These are phyloP conservation scores for Friedmanniomyces endolithicus DNA, from an alignment of 495 filamentous ascomycete species.

Conservation along the genomic window DNA sequence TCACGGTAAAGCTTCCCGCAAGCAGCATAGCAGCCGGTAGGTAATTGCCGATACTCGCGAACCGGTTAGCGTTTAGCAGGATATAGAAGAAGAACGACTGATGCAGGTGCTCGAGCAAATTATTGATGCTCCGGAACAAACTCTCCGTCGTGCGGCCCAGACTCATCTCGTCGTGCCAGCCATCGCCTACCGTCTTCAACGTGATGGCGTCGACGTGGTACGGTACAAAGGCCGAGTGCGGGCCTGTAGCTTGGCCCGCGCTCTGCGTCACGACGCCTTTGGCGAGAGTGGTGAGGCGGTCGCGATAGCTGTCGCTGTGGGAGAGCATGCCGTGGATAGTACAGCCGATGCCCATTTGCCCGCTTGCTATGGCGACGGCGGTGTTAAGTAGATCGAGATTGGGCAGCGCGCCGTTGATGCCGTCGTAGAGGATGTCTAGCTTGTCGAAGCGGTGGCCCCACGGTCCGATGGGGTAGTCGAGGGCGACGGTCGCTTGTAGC, in stretches of 20 bases:
- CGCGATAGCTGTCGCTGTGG: constrained; percentile 69
- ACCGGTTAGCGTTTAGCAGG: constrained; percentile 75
- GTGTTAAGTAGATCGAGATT: constrained; percentile 96
- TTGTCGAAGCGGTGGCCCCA: constrained; percentile 70
- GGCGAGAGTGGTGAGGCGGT: constrained; percentile 77
- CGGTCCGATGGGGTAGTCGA: constrained; percentile 64
- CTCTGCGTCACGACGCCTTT: constrained; percentile 89
- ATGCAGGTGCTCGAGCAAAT: constrained; percentile 89
- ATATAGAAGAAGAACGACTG: constrained; percentile 99
- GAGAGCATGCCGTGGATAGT: constrained; percentile 76
- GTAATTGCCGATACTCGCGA: constrained; percentile 97
- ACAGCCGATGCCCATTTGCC: constrained; percentile 81
- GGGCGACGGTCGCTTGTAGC: constrained; percentile 78
- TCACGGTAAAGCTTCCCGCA: constrained; percentile 88
- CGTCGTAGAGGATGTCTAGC: constrained; percentile 86
- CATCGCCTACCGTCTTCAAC: constrained; percentile 73
- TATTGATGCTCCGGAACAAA: constrained; percentile 83
- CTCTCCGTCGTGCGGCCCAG: constrained; percentile 82
- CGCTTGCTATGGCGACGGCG: constrained; percentile 70
- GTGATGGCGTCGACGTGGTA: constrained; percentile 97
- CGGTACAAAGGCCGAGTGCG: constrained; percentile 90
- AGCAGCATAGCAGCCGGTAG: constrained; percentile 93
- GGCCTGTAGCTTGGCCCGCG: constrained; percentile 75
- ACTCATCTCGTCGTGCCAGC: constrained; percentile 95
- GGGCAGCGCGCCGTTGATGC: constrained; percentile 87